Conservation (phyloP, 495 filamentous ascomycete species). For the Penicillium simplicissimum region DNA sequence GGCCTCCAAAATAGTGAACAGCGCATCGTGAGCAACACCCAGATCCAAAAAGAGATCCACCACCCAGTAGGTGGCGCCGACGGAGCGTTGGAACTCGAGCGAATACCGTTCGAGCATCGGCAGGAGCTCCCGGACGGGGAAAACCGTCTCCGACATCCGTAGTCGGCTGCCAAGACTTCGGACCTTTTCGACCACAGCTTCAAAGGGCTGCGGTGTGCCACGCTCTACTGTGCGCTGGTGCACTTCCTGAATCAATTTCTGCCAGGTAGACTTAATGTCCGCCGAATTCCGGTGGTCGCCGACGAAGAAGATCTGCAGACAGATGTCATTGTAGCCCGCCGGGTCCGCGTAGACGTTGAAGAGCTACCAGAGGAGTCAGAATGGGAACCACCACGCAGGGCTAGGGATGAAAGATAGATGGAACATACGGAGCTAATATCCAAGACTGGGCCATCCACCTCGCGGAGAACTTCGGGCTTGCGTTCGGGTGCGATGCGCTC, state of each 20-base stretch:
- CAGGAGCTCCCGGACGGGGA: slow-evolving; percentile 65
- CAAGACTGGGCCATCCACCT: slow-evolving; percentile 73
- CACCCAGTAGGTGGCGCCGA: slow-evolving; percentile 74
- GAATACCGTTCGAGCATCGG: slow-evolving; percentile 79
- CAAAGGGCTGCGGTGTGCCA: slow-evolving; percentile 67
- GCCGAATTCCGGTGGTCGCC: slow-evolving; percentile 84
- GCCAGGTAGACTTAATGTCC: slow-evolving; percentile 82
- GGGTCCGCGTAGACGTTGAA: slow-evolving; percentile 89
- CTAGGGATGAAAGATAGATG: neutral
- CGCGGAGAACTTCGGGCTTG: slow-evolving; percentile 57
- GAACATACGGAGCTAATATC: slow-evolving; percentile 69
- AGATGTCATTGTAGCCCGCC: slow-evolving; percentile 88
- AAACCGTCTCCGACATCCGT: slow-evolving; percentile 73
- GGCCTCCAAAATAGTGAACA: slow-evolving; percentile 74
- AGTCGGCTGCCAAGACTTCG: slow-evolving; percentile 77
- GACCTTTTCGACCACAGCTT: slow-evolving; percentile 71
- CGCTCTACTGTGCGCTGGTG: slow-evolving; percentile 61
- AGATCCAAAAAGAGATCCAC: slow-evolving; percentile 78
- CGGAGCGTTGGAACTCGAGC: slow-evolving; percentile 66
- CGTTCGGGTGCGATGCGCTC: slow-evolving; percentile 60
- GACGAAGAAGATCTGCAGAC: slow-evolving; percentile 82
- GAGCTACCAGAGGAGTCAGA: slow-evolving; percentile 53
- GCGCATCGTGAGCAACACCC: slow-evolving; percentile 68
- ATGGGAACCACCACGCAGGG: neutral
- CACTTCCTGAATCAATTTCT: slow-evolving; percentile 69